Percentiles rank a stretch among this genome's conserved stretches.
phyloP scores from a whole-genome alignment of 2,329 filamentous ascomycete genomes.

The Remersonia thermophila region DNA sequence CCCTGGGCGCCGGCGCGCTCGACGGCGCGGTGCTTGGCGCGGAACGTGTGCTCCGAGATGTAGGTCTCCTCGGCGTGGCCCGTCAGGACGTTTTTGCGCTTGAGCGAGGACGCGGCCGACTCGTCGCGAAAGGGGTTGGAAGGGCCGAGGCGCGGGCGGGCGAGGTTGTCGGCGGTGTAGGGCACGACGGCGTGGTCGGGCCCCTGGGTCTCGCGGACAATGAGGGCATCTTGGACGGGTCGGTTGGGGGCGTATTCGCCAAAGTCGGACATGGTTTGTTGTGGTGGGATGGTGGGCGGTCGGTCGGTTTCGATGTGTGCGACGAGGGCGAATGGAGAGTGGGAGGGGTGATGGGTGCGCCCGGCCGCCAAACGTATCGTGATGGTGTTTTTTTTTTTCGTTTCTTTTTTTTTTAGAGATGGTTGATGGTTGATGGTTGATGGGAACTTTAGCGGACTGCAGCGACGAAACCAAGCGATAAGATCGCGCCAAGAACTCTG shows the following conservation, averaged over 20 bases:
- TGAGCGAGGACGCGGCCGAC: conserved; percentile 31
- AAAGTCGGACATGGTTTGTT: conserved; percentile 44
- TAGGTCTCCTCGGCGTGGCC: conserved; percentile 79
- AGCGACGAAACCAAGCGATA: background rate
- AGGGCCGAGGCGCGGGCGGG: conserved; percentile 54
- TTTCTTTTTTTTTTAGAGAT: background rate
- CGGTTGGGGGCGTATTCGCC: conserved; percentile 55
- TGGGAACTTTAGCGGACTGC: background rate
- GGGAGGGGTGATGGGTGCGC: background rate
- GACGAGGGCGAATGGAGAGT: background rate
- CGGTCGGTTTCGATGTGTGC: background rate
- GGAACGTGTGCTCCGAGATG: conserved; percentile 84
- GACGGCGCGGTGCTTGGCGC: conserved; percentile 73
- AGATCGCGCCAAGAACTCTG: no score
- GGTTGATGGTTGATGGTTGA: no score
- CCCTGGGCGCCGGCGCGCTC: conserved; percentile 51
- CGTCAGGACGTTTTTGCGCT: conserved; percentile 73
- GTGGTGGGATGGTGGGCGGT: background rate
- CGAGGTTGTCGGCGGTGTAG: conserved; percentile 62
- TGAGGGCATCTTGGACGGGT: conserved; percentile 50
- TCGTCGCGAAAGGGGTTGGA: conserved; percentile 63
- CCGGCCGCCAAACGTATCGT: no score
- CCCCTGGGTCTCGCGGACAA: conserved; percentile 42
- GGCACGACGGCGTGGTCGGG: conserved; percentile 49
- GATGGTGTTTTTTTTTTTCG: no score